Evolutionary conservation across 345 rosid species (phyloP).

Genomic region (Euphorbia pulcherrima): DNA sequence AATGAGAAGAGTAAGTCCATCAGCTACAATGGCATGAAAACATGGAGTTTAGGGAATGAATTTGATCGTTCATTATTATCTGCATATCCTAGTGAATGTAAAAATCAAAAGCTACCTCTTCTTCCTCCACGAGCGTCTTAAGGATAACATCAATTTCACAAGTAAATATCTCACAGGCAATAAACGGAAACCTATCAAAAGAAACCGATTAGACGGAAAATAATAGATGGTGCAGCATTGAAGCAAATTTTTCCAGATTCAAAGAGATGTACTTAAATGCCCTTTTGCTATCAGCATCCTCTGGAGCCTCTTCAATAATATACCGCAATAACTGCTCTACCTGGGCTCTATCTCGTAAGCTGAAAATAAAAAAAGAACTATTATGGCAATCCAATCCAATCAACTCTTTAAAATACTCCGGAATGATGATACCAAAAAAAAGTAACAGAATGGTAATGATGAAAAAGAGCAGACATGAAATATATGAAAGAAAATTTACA

Average conservation of each 20-base stretch:
- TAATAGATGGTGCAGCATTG: not conserved
- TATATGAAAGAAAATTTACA: slow-evolving; percentile 41
- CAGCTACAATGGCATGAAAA: slow-evolving; percentile 49
- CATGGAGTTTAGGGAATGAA: slow-evolving; percentile 11
- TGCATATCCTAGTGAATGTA: slow-evolving; percentile 1
- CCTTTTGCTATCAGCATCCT: slow-evolving; percentile 82
- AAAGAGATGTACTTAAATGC: slow-evolving; percentile 65
- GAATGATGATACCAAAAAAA: not conserved
- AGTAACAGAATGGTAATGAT: not conserved
- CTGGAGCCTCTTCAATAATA: slow-evolving; percentile 69
- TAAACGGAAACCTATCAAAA: slow-evolving; percentile 74
- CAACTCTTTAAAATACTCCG: not conserved
- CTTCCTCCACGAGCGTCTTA: slow-evolving; percentile 88
- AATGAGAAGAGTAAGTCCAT: slow-evolving; percentile 92
- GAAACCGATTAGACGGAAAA: slow-evolving; percentile 15
- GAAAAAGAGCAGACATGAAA: not conserved
- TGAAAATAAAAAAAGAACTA: slow-evolving; percentile 31
- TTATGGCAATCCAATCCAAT: slow-evolving; percentile 18
- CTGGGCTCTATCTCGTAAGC: slow-evolving; percentile 83
- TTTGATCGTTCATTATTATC: not conserved
- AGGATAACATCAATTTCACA: slow-evolving; percentile 97
- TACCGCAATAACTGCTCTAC: slow-evolving; percentile 87
- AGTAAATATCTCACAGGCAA: slow-evolving; percentile 93
- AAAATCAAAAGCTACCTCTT: slow-evolving; percentile 52
- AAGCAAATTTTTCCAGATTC: slow-evolving; percentile 10